Base-by-base conservation (phyloP, 352 stramenopile genomes). In the Globisporangium takayamanum region DNA sequence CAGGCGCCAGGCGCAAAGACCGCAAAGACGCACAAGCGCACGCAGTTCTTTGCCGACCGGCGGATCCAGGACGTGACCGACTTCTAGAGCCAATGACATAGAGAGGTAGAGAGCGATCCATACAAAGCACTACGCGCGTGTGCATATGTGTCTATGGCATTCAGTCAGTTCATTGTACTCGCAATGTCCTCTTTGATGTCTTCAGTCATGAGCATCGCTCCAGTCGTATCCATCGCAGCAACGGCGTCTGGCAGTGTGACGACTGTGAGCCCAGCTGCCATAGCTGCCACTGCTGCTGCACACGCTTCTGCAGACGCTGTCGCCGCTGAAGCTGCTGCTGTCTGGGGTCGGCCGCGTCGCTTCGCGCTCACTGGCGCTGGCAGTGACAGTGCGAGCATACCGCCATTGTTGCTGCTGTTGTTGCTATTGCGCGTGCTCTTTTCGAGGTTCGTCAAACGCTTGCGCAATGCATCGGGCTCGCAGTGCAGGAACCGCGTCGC, bases 11-110 rank as follows among this genome's bases (percentile, higher is more conserved):
- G 53, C 10, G 80, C 76, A 36, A 7, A 50, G 3, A 59, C 55
- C 36, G 50, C 58, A 2, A 55, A 68, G 7, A 44, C 50, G 2
- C 33, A 46, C 15, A 56, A 67, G 15, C 73, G 81, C 10, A 54
- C 77, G 28, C 67, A 66, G 14, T 91, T 84, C 57, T 91, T 88
- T 55, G 61, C 61, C 7, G 65, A 83, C 26, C 63, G 79, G 28
- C 69, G 78, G 41, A 63, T 91, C 50, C 66, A 88, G 20, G 73
- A 87, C 53, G 77, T 91, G n/a, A 84, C 51, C 8, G 77, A 89
- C 45, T 88, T 91, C 33, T 91, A 75, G 30, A 11, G 10, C 7
- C 18, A 47, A 8, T n/a, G 41, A n/a, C 11, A n/a, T 28, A 50
- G 45, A 50, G 18, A 50, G 45, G 16, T 7, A 46, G 41, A 7